Evolutionary conservation across 306 rosid species (phyloP).

Genomic region (Fragaria nilgerrensis): DNA sequence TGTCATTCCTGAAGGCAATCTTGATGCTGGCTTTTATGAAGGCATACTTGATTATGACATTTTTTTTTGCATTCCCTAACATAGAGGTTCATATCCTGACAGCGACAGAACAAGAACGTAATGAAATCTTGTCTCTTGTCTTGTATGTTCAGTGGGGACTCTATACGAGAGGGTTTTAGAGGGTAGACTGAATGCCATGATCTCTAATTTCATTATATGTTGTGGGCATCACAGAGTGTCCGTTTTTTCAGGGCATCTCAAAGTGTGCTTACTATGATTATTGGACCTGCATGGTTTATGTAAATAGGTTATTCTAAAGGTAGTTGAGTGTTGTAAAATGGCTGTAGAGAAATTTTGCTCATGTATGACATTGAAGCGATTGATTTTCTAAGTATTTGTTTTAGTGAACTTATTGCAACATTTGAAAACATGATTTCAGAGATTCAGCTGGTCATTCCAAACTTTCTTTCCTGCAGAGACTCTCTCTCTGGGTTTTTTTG

Average conservation of each 20-base stretch:
- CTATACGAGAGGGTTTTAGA: background rate
- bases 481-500: no score
- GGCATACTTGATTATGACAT: constrained; percentile 39
- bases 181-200: constrained; percentile 11
- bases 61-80: constrained; percentile 33
- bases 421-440: background rate
- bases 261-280: constrained; percentile 24
- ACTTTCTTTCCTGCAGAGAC: no score
- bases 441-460: no score
- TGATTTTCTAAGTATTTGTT: background rate
- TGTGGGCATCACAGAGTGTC: constrained; percentile 46
- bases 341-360: constrained; percentile 38
- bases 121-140: background rate
- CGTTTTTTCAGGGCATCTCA: constrained; percentile 60
- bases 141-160: constrained; percentile 14
- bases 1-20: constrained; percentile 52
- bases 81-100: constrained; percentile 30
- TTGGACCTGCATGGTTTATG: constrained; percentile 21
- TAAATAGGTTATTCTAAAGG: constrained; percentile 39
- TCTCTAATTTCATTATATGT: constrained; percentile 19
- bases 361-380: background rate
- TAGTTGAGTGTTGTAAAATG: constrained; percentile 50
- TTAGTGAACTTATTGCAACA: background rate
- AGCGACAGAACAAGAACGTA: constrained; percentile 6
- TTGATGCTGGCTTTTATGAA: constrained; percentile 39